Base-by-base conservation (phyloP, 139 green algal genomes). In the Astrephomene gubernaculifera region DNA sequence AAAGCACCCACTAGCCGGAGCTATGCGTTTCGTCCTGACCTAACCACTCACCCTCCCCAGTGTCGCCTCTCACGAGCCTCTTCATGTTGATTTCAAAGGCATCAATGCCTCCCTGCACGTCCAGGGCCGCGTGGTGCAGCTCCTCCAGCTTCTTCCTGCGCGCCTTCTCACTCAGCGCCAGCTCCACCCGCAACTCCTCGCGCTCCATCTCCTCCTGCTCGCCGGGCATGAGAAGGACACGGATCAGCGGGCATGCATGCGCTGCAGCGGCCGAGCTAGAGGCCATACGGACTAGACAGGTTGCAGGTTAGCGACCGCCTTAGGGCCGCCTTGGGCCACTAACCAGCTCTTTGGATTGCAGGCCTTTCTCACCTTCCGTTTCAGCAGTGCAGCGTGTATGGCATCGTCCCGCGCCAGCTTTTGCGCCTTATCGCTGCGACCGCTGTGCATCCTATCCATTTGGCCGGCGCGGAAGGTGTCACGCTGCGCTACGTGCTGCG, bases 41-140 rank as follows among this genome's bases (percentile, higher is more conserved):
- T n/a, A n/a, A 4, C 39, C 45, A 80, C 71, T 68, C 54, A 65
- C 72, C 87, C 64, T 83, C 73, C 45, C 73, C 82, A 19, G 63
- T 35, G 14, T 60, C 80, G 65, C 87, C 85, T 10, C 70, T 69
- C 43, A 88, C 90, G 35, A 97, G 83, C 9, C 91, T 87, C 85
- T 91, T 93, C 82, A 97, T 92, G 54, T 94, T 96, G 67, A 93
- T 91, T 82, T 97, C 94, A 83, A 96, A 96, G 0, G 81, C 87
- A 44, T 94, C 92, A 61, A 97, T 97, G 81, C 93, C 93, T 2
- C 61, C 21, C 4, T 71, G 75, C 65, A 92, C 90, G 39, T 96
- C 91, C 53, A 86, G 72, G 21, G 79, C 82, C 21, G 92, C 91
- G 61, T 86, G 86, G 19, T 75, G 64, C 69, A 87, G 61, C 74